Evolutionary conservation across 2,329 filamentous ascomycete genomes (phyloP), one percentile per base, ranked within the genome.

Genomic region (Trichoderma koningii): DNA sequence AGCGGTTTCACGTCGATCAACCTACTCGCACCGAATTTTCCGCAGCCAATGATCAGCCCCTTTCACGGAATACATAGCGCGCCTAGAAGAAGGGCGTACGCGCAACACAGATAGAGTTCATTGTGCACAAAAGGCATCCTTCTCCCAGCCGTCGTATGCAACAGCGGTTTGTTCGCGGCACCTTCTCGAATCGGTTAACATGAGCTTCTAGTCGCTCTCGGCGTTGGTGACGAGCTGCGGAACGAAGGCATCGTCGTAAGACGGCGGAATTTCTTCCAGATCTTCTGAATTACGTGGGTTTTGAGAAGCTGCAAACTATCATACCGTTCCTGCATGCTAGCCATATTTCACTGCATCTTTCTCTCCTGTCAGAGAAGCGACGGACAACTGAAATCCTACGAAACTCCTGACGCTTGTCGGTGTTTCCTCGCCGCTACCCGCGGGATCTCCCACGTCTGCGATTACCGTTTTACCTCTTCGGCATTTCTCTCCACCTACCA

Each of bases 131-230:
- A 26, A 63, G 34, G 19, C 59, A 63, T 63, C 59, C 59, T 60
- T 38, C 4, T 7, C 44, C 30, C 30, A 53, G 15, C 17, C 47
- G 19, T 56, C 41, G 56, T 23, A 28, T 50, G 53, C 23, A 65
- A 6, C 41, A 23, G 55, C 42, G 19, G 50, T 17, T 53, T 53
- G 7, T 56, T 65, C 63, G 55, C 63, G 41, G 50, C 63, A 59
- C 63, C 47, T 60, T 60, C 63, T 65, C 28, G 21, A 65, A 65
- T 28, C 26, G 47, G 63, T 60, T 53, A 52, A 53, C 55, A 48
- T n/a, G 34, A 19, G 34, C 12, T 21, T 26, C 34, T 61, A 44
- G 57, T 30, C 19, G 38, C 41, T 55, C 50, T 47, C 41, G 41
- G 50, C 41, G 41, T 38, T 55, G 26, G n/a, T 45, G 23, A 21